Evolutionary conservation across 1,139 yeast genomes (phyloP), one percentile per base, ranked within the genome.

Genomic region (Sugiyamaella neomexicana): DNA sequence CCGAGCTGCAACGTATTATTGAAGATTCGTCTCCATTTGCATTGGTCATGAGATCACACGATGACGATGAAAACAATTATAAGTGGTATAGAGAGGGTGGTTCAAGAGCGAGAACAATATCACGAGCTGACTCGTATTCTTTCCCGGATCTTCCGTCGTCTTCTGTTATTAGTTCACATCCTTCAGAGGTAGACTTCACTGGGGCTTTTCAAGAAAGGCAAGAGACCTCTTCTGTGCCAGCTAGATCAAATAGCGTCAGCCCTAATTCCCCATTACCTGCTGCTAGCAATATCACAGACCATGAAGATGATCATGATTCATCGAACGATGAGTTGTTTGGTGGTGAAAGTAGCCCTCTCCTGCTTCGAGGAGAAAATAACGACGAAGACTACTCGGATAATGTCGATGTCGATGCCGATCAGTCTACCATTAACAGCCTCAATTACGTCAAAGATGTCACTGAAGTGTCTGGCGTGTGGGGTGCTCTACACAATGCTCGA

Each of bases 401-500:
- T 29, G 34, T 29, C n/a, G 34, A 36, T 29, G 34, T 29, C n/a
- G 34, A 36, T 36, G 25, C 25, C 8, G 49, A 45, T 25, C 39
- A 45, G 13, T 15, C 32, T 3, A 40, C 46, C 2, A 15, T 47
- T 5, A 40, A 15, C 29, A 40, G 46, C 13, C 46, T 47, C 16
- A 55, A 55, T 13, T 58, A 55, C 12, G 47, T 54, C n/a, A 74
- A 45, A 75, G 81, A 56, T 72, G 88, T 4, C 85, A 60, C 64
- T 16, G 65, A 64, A 44, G 53, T 57, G 2, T 64, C 91, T 13
- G 96, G 96, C 1, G 80, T 89, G 1, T 89, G 87, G 73, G 97
- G 97, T n/a, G 80, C 85, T 5, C 73, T 90, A 69, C 97, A 91
- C 68, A 88, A 85, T 2, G 72, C 74, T 43, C 61, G 85, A 1